Conservation (phyloP, 2,329 filamentous ascomycete species). For the Metarhizium sp. region DNA sequence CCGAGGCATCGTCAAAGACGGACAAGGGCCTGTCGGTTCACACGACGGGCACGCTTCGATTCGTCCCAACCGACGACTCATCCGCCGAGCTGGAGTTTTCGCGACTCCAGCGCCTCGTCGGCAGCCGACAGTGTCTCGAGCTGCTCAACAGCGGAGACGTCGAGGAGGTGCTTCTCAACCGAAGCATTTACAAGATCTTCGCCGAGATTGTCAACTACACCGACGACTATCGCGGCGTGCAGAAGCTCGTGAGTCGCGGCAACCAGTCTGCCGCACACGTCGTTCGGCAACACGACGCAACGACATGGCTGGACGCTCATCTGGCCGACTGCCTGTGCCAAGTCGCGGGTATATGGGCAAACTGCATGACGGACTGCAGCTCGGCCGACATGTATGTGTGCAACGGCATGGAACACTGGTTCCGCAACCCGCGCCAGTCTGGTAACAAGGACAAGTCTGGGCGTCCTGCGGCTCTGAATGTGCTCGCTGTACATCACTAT, state of each 20-base stretch:
- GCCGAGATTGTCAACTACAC: constrained; percentile 25
- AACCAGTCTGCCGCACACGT: constrained; percentile 21
- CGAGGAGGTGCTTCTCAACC: constrained; percentile 24
- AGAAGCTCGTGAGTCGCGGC: constrained; percentile 17
- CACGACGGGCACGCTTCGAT: background rate
- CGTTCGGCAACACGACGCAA: constrained; percentile 8
- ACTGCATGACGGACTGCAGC: constrained; percentile 21
- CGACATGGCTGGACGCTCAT: constrained; percentile 16
- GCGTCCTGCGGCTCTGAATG: background rate
- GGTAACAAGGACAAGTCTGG: background rate
- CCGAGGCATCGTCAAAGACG: background rate
- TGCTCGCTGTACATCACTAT: constrained; percentile 2
- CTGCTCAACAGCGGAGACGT: constrained; percentile 17
- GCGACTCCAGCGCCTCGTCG: constrained; percentile 15
- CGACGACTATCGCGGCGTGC: constrained; percentile 14
- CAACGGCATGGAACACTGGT: constrained; percentile 19
- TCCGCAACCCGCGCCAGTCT: constrained; percentile 13
- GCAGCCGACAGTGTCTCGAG: constrained; percentile 17
- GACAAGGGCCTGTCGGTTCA: background rate
- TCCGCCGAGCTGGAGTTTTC: background rate
- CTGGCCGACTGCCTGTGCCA: constrained; percentile 25
- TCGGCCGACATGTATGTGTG: constrained; percentile 22
- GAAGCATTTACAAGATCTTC: constrained; percentile 27
- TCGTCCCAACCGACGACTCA: background rate
- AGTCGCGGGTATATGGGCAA: constrained; percentile 26